Percentiles rank a stretch among this genome's conserved stretches.
Conservation (phyloP, 768 basidiomycete species). For the Suillus hirtellus region DNA sequence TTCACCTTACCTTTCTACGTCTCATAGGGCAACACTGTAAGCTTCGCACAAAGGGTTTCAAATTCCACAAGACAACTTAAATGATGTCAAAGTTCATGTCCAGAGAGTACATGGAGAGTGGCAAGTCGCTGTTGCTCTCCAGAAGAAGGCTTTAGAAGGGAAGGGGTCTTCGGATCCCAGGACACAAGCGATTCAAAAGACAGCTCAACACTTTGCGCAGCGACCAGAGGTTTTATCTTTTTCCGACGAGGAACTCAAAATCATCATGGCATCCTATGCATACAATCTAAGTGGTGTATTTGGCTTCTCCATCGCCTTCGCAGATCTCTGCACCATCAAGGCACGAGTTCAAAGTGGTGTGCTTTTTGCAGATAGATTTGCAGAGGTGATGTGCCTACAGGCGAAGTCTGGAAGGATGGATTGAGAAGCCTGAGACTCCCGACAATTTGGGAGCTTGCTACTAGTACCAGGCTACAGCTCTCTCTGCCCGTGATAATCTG, state of each 20-base stretch:
- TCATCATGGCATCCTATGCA: slow-evolving; percentile 58
- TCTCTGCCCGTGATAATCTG: too few species aligned
- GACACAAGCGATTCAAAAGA: slow-evolving; percentile 19
- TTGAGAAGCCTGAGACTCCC: too few species aligned
- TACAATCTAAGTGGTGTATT: slow-evolving; percentile 39
- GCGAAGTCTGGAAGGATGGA: too few species aligned
- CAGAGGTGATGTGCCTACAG: slow-evolving; percentile 24
- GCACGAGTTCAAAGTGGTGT: slow-evolving; percentile 37
- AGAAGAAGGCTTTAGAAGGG: slow-evolving; percentile 1
- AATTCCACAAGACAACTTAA: too few species aligned
- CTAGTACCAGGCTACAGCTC: too few species aligned
- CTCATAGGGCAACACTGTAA: too few species aligned
- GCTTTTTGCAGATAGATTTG: slow-evolving; percentile 25
- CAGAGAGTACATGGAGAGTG: slow-evolving; percentile 22
- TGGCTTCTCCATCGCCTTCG: slow-evolving; percentile 56
- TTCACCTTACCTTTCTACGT: too few species aligned
- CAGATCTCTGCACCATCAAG: slow-evolving; percentile 55
- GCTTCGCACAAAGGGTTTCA: too few species aligned
- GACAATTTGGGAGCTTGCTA: too few species aligned
- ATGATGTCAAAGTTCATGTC: too few species aligned
- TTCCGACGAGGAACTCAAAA: slow-evolving; percentile 36
- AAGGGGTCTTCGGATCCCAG: slow-evolving; percentile 26
- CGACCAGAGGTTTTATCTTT: slow-evolving; percentile 23
- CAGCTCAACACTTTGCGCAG: slow-evolving; percentile 25
- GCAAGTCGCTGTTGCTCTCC: slow-evolving; percentile 11